Evolutionary conservation across 768 basidiomycete species (phyloP), one percentile per base, ranked within the genome.

Genomic region (Trametes elegans): DNA sequence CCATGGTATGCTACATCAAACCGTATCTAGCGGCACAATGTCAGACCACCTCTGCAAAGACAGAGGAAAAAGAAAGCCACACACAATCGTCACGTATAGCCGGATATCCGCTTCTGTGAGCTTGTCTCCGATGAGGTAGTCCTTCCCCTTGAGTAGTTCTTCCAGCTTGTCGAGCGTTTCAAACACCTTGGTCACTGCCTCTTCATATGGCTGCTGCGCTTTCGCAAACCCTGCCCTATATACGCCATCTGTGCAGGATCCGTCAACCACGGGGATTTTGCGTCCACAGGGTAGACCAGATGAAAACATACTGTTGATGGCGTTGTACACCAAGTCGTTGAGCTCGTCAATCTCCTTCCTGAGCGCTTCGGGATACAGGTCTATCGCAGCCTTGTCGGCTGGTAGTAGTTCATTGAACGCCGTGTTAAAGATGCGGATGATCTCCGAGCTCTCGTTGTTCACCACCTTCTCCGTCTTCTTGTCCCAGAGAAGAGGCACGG

Each of bases 401-500:
- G 89, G 78, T 8, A 96, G 53, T 13, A 88, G 61, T 16, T 84
- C 74, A 68, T 97, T 85, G 75, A 96, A 95, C 1, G 81, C 86
- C 5, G 79, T 79, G 72, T 99, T 98, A 73, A 98, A 81, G 7
- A 96, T 89, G 53, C 96, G 86, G 64, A 98, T 92, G 67, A 98
- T 93, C 72, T 98, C 96, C 2, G 89, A 84, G 60, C 85, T 88
- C 68, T 99, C 96, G 68, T 98, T 99, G 76, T 93, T 98, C 52
- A 99, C 96, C 62, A 98, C 88, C 29, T 87, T 88, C 39, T 85
- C 74, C 38, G 67, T 73, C 69, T 95, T 90, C 75, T 85, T 96
- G 74, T 98, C 96, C 91, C 93, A 99, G 9, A 99, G 77, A 32
- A 92, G 72, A 8, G 94, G 94, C 7, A 93, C 90, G 1, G 93